A percentile compares a stretch with the other conserved stretches of the same genome.
phyloP scores from a whole-genome alignment of 2,329 filamentous ascomycete genomes.

The Cytospora chrysosperma region DNA sequence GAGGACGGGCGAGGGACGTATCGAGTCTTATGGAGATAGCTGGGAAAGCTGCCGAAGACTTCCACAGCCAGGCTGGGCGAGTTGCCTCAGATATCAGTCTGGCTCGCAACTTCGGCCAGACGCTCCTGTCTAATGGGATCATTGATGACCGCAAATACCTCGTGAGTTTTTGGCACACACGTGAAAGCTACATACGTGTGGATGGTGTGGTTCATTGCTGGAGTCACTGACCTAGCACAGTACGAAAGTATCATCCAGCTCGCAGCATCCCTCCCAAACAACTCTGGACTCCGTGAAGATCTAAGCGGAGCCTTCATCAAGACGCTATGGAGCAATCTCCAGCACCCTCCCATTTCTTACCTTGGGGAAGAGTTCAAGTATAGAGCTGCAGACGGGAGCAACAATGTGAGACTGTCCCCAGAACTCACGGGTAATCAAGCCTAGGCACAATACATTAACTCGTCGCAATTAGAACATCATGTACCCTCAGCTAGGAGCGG shows the following conservation, averaged over 20 bases:
- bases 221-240: neutral
- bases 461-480: slow-evolving; percentile 51
- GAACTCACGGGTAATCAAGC: neutral
- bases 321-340: slow-evolving; percentile 52
- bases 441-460: neutral
- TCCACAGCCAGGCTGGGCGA: slow-evolving; percentile 2
- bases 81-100: neutral
- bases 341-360: slow-evolving; percentile 52
- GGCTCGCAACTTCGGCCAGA: neutral
- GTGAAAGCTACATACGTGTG: neutral
- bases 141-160: slow-evolving; percentile 6
- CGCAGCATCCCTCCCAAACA: slow-evolving; percentile 5
- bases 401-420: neutral
- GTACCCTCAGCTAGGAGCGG: slow-evolving; percentile 64
- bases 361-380: slow-evolving; percentile 27
- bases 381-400: slow-evolving; percentile 32
- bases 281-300: slow-evolving; percentile 1
- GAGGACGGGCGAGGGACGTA: neutral
- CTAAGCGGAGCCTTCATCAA: slow-evolving; percentile 38
- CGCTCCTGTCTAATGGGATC: neutral
- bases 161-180: neutral
- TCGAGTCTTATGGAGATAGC: slow-evolving; percentile 4
- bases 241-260: slow-evolving; percentile 8
- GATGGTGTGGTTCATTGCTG: no score
- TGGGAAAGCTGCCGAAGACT: slow-evolving; percentile 5